These are phyloP conservation scores for Penicillium sp. DNA, from an alignment of 2,329 filamentous ascomycete genomes.

Conservation along the genomic window DNA sequence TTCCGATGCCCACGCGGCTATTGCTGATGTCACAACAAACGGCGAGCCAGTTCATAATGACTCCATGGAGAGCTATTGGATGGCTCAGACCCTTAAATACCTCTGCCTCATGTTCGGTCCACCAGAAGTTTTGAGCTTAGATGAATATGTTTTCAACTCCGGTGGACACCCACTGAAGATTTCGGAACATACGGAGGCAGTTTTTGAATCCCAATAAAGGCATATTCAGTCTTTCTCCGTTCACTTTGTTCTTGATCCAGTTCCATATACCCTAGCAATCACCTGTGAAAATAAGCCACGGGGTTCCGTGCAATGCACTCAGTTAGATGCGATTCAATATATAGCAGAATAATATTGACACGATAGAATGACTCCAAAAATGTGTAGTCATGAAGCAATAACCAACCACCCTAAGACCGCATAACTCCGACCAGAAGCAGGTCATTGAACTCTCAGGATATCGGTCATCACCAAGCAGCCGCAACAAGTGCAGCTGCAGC, in stretches of 20 bases:
- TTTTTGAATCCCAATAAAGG: background rate
- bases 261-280: background rate
- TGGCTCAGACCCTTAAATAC: conserved; percentile 90
- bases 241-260: background rate
- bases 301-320: too few species aligned
- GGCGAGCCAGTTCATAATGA: conserved; percentile 54
- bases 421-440: background rate
- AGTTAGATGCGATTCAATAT: background rate
- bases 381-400: too few species aligned
- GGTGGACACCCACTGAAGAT: conserved; percentile 60
- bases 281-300: background rate
- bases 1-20: conserved; percentile 68
- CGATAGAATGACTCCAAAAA: too few species aligned
- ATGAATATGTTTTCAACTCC: conserved; percentile 60
- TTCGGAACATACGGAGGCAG: conserved; percentile 29
- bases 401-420: background rate
- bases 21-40: conserved; percentile 33
- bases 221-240: background rate
- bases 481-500: conserved; percentile 15
- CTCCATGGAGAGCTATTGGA: conserved; percentile 88
- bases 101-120: conserved; percentile 82
- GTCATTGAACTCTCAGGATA: background rate
- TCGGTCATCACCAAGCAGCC: conserved; percentile 6
- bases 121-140: conserved; percentile 68
- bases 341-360: background rate